phyloP scores from a whole-genome alignment of 1,139 yeast species.

The Taphrina communis region DNA sequence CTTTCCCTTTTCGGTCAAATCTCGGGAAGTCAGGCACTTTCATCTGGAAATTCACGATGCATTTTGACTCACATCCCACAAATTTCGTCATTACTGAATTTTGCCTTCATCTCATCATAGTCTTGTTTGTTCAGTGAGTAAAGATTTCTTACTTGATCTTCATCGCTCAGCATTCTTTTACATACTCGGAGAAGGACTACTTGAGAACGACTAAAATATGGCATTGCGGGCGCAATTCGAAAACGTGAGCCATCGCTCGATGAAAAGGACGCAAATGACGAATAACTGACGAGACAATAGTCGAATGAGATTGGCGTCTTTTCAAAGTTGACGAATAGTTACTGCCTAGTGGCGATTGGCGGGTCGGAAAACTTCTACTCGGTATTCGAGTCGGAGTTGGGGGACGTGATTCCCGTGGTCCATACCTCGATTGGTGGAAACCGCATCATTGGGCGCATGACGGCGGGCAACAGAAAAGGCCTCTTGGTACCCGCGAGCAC shows the following conservation, averaged over 20 bases:
- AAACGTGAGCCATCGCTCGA: conserved; percentile 6
- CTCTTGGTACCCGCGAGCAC: conserved; percentile 96
- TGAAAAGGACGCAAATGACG: neutral
- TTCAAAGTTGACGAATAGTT: conserved; percentile 93
- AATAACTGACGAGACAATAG: conserved; percentile 3
- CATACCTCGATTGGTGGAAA: conserved; percentile 98
- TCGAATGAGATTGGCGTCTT: conserved; percentile 78
- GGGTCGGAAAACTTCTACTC: conserved; percentile 98
- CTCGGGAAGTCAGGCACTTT: conserved; percentile 10
- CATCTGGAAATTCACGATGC: neutral
- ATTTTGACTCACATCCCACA: neutral
- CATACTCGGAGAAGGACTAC: neutral
- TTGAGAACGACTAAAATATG: neutral
- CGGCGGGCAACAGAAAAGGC: conserved; percentile 98
- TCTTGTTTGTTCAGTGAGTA: too few species aligned
- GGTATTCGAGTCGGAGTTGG: conserved; percentile 96
- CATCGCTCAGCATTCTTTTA: too few species aligned
- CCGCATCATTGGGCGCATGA: conserved; percentile 96
- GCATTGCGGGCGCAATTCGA: conserved; percentile 40
- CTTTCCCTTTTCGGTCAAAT: neutral
- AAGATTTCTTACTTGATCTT: too few species aligned
- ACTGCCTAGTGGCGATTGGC: conserved; percentile 95
- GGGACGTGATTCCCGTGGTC: conserved; percentile 93
- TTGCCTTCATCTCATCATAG: too few species aligned
- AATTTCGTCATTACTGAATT: neutral